Conservation (phyloP, 148 eudicot genomes). For the Vaccinium corymbosum region DNA sequence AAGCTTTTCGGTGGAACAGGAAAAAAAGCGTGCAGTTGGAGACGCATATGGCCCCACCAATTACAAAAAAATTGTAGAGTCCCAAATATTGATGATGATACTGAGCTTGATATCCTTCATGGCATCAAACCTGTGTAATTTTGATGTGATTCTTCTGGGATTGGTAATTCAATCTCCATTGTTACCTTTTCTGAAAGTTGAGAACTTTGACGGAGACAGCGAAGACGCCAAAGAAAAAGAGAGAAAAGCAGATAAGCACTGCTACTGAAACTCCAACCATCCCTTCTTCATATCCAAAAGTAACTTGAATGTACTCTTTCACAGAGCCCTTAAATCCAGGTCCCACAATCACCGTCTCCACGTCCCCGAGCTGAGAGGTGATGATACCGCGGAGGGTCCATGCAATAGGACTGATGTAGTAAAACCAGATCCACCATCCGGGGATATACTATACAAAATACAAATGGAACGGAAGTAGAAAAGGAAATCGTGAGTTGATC, state of each 20-base stretch:
- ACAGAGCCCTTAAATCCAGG: conserved; percentile 62
- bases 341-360: conserved; percentile 42
- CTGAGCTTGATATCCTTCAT: not conserved
- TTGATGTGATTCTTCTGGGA: not conserved
- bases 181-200: conserved; percentile 74
- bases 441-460: conserved; percentile 53
- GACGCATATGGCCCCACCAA: not conserved
- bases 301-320: conserved; percentile 47
- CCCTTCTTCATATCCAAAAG: conserved; percentile 50
- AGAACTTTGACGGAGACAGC: conserved; percentile 60
- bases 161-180: not conserved
- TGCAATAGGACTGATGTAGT: conserved; percentile 74
- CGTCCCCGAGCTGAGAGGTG: conserved; percentile 79
- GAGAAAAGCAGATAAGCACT: conserved; percentile 49
- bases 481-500: not conserved
- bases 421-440: conserved; percentile 92
- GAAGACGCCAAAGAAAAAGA: conserved; percentile 53
- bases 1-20: not conserved
- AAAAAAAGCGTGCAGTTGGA: not conserved
- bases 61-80: not conserved
- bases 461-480: not conserved
- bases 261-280: conserved; percentile 47
- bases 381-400: conserved; percentile 73
- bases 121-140: not conserved
- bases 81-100: not conserved